These are phyloP conservation scores for Larix sibirica DNA, from an alignment of 83 land plant species.

Conservation along the genomic window DNA sequence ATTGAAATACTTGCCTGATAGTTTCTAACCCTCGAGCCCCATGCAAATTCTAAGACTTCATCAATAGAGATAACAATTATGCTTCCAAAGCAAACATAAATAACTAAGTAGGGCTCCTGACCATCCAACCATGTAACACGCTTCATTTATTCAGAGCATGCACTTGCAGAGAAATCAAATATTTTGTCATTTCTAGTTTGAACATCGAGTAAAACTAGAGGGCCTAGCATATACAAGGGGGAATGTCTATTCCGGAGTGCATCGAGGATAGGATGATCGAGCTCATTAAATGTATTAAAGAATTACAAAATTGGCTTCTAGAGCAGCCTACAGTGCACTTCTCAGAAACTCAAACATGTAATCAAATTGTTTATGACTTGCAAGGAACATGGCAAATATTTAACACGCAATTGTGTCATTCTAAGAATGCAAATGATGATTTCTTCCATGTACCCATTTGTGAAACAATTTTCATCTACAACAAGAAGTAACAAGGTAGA, in stretches of 20 bases:
- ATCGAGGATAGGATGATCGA: constrained; percentile 25
- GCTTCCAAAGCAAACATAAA: constrained; percentile 36
- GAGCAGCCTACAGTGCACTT: neutral
- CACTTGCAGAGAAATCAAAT: neutral
- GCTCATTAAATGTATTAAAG: constrained; percentile 40
- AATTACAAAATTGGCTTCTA: constrained; percentile 19
- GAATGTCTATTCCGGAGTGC: constrained; percentile 13
- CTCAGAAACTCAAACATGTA: constrained; percentile 19
- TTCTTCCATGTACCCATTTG: constrained; percentile 37
- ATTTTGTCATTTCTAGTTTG: neutral
- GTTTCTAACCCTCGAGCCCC: constrained; percentile 28
- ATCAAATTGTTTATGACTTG: constrained; percentile 18
- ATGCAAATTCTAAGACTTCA: constrained; percentile 26
- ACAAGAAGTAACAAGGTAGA: no score
- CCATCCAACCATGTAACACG: constrained; percentile 28
- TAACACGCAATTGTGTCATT: constrained; percentile 31
- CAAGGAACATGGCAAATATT: constrained; percentile 19
- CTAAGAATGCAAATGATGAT: constrained; percentile 42
- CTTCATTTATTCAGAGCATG: constrained; percentile 19
- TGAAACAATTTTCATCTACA: constrained; percentile 29
- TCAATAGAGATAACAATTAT: constrained; percentile 9
- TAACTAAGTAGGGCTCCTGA: constrained; percentile 15
- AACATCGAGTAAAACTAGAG: constrained; percentile 18
- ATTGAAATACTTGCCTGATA: constrained; percentile 21
- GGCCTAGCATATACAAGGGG: constrained; percentile 26